Conservation (phyloP, 768 basidiomycete genomes). For the Hypsizygus marmoreus region DNA sequence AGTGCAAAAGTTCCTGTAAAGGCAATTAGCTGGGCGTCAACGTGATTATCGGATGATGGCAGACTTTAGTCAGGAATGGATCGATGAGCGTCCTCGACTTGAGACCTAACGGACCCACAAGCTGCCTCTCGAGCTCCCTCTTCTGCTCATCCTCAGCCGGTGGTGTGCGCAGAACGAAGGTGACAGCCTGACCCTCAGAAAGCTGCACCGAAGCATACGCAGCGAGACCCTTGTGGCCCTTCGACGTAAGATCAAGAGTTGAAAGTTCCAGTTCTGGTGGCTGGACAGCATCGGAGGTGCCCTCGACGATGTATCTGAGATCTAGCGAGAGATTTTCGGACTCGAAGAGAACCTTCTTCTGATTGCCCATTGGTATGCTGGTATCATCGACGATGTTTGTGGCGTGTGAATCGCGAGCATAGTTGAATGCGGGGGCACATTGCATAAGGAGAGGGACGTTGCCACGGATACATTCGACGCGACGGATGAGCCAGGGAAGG, state of each 20-base stretch:
- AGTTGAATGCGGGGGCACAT: conserved; percentile 96
- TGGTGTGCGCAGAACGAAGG: conserved; percentile 79
- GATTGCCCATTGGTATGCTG: conserved; percentile 29
- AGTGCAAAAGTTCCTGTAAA: conserved; percentile 55
- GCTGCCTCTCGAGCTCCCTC: not conserved
- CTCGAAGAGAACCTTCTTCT: conserved; percentile 61
- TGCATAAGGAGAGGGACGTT: conserved; percentile 78
- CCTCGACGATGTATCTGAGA: conserved; percentile 71
- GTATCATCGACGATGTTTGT: conserved; percentile 57
- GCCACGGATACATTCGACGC: conserved; percentile 88
- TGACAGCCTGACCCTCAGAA: conserved; percentile 86
- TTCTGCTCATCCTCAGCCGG: conserved; percentile 32
- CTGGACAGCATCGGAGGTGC: conserved; percentile 34
- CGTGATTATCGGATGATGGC: conserved; percentile 3
- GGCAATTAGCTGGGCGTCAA: not conserved
- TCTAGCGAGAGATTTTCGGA: conserved; percentile 65
- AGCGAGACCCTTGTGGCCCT: conserved; percentile 76
- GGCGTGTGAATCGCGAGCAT: conserved; percentile 76
- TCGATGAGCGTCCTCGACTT: conserved; percentile 56
- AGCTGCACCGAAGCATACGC: conserved; percentile 62
- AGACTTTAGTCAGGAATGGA: conserved; percentile 68
- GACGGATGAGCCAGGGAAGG: conserved; percentile 82
- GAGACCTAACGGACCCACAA: conserved; percentile 25
- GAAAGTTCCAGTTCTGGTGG: conserved; percentile 58
- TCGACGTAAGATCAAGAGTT: conserved; percentile 61